Conservation (phyloP, 768 basidiomycete species). For the Hygrophoropsis aurantiaca region DNA sequence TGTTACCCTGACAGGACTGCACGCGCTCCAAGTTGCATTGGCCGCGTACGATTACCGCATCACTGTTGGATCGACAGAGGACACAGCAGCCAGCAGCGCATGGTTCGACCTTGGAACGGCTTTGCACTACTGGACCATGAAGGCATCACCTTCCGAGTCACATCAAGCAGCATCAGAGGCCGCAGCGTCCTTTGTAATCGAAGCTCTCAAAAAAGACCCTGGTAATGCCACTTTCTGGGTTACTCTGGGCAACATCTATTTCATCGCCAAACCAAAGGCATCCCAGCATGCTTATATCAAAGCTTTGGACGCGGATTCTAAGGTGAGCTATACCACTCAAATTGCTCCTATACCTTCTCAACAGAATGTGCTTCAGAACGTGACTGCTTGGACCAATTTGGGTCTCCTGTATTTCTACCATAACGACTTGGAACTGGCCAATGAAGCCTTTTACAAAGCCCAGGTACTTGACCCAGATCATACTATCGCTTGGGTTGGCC, state of each 20-base stretch:
- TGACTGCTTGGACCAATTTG: slow-evolving; percentile 79
- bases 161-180: slow-evolving; percentile 37
- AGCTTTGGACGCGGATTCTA: slow-evolving; percentile 81
- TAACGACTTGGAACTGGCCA: slow-evolving; percentile 78
- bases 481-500: slow-evolving; percentile 87
- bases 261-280: slow-evolving; percentile 62
- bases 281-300: slow-evolving; percentile 93
- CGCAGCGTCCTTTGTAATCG: slow-evolving; percentile 55
- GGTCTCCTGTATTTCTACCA: slow-evolving; percentile 85
- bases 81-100: slow-evolving; percentile 51
- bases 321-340: slow-evolving; percentile 48
- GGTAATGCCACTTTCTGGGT: slow-evolving; percentile 78
- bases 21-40: slow-evolving; percentile 52
- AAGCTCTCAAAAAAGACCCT: slow-evolving; percentile 73
- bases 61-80: slow-evolving; percentile 54
- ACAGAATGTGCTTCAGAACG: slow-evolving; percentile 48
- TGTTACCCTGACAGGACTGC: slow-evolving; percentile 27
- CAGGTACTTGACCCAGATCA: slow-evolving; percentile 93
- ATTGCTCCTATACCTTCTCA: slow-evolving; percentile 2
- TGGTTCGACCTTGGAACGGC: slow-evolving; percentile 75
- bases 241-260: slow-evolving; percentile 74
- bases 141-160: slow-evolving; percentile 22
- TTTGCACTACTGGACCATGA: slow-evolving; percentile 48
- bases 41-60: slow-evolving; percentile 62
- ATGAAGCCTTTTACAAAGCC: slow-evolving; percentile 81